phyloP scores from a whole-genome alignment of 345 rosid species.

The Salix udensis region DNA sequence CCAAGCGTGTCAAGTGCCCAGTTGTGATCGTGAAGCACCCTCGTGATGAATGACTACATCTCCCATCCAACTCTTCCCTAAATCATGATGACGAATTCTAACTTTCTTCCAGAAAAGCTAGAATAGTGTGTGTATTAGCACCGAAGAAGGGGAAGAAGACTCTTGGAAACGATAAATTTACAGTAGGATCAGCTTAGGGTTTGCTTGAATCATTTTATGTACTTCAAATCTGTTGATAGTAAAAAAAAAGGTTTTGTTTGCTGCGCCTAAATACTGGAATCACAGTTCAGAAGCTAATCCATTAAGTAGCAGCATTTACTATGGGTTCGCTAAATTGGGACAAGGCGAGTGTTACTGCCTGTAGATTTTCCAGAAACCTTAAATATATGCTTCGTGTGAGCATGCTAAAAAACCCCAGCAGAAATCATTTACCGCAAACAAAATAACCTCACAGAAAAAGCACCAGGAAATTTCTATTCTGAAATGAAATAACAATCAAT shows the following conservation, averaged over 20 bases:
- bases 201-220: background rate
- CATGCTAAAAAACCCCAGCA: too few species aligned
- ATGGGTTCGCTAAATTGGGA: background rate
- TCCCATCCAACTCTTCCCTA: background rate
- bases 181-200: background rate
- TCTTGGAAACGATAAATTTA: background rate
- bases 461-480: background rate
- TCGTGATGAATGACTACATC: constrained; percentile 6
- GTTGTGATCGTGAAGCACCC: constrained; percentile 74
- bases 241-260: background rate
- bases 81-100: background rate
- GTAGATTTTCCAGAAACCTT: background rate
- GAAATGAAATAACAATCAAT: background rate
- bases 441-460: background rate
- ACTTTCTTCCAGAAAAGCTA: background rate
- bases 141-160: background rate
- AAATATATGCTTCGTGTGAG: background rate
- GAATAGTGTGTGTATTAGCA: background rate
- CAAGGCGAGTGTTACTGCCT: background rate
- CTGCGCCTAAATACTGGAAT: background rate
- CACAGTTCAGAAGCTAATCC: background rate
- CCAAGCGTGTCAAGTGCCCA: constrained; percentile 74
- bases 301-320: background rate
- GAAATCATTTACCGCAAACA: background rate
- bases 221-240: background rate